These are phyloP conservation scores for Suillus hirtellus DNA, from an alignment of 768 basidiomycete genomes.

Conservation along the genomic window DNA sequence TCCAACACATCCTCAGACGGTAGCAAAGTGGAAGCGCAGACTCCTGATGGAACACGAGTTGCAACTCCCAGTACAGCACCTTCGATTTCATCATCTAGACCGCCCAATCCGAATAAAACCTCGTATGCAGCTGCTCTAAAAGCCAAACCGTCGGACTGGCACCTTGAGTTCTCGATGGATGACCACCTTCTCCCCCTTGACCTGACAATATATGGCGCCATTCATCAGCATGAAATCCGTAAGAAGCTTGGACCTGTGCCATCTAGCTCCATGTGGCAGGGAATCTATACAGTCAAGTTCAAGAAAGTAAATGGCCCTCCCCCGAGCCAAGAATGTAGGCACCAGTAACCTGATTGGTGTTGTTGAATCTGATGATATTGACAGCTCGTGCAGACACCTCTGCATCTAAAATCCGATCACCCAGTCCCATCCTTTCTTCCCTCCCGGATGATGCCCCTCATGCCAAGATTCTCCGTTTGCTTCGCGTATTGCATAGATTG, in stretches of 20 bases:
- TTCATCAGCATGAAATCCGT: conserved; percentile 86
- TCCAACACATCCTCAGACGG: conserved; percentile 60
- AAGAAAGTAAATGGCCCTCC: conserved; percentile 87
- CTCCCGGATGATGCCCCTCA: conserved; percentile 83
- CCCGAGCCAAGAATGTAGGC: conserved; percentile 60
- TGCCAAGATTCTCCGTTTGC: conserved; percentile 86
- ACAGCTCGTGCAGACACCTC: conserved; percentile 37
- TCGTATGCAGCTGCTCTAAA: conserved; percentile 97
- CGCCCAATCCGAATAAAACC: conserved; percentile 40
- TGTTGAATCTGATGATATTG: conserved; percentile 7
- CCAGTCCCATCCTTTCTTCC: conserved; percentile 70
- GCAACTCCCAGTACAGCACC: conserved; percentile 72
- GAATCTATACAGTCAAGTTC: conserved; percentile 89
- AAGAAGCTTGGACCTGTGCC: conserved; percentile 67
- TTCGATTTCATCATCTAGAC: conserved; percentile 33
- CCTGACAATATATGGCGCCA: conserved; percentile 94
- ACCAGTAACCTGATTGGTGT: not conserved
- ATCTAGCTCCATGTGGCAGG: conserved; percentile 82
- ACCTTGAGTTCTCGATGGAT: conserved; percentile 94
- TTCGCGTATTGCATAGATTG: conserved; percentile 83
- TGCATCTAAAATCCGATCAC: conserved; percentile 55
- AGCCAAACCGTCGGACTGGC: conserved; percentile 93
- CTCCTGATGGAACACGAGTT: conserved; percentile 93
- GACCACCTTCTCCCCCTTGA: conserved; percentile 82
- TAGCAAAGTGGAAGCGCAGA: conserved; percentile 92